phyloP scores from a whole-genome alignment of 495 filamentous ascomycete genomes.

The Chaetomium tenue region DNA sequence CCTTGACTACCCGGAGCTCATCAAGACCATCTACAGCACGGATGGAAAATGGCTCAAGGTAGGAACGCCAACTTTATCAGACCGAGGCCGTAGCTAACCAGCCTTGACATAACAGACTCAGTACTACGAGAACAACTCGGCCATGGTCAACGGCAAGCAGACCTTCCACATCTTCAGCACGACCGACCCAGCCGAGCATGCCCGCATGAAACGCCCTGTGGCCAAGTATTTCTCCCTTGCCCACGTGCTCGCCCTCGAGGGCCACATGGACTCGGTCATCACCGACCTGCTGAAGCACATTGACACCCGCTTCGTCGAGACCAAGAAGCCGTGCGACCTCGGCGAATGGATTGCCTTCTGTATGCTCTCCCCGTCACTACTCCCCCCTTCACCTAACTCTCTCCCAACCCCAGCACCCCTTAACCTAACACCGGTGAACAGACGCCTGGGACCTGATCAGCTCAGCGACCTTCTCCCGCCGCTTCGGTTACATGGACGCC shows the following conservation, averaged over 20 bases:
- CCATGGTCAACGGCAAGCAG: conserved; percentile 38
- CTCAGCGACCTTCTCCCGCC: conserved; percentile 38
- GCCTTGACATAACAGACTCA: conserved; percentile 29
- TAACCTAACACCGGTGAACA: background rate
- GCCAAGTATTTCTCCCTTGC: conserved; percentile 40
- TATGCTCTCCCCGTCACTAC: conserved; percentile 6
- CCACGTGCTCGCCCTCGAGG: conserved; percentile 37
- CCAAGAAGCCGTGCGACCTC: conserved; percentile 31
- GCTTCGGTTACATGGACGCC: conserved; percentile 41
- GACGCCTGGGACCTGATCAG: conserved; percentile 41
- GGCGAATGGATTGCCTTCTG: conserved; percentile 39
- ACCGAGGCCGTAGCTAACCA: background rate
- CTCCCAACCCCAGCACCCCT: background rate
- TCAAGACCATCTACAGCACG: conserved; percentile 40
- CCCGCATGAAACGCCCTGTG: conserved; percentile 37
- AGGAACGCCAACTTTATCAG: background rate
- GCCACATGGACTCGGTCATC: conserved; percentile 38
- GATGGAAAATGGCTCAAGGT: conserved; percentile 30
- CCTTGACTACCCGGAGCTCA: conserved; percentile 42
- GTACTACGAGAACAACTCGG: conserved; percentile 41
- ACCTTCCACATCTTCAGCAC: conserved; percentile 39
- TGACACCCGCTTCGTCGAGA: conserved; percentile 36
- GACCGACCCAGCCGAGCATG: conserved; percentile 35
- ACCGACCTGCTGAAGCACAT: conserved; percentile 33
- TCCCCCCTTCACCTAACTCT: background rate